Evolutionary conservation across 805 yeast genomes (phyloP).

Genomic region (Wickerhamiella brachini): DNA sequence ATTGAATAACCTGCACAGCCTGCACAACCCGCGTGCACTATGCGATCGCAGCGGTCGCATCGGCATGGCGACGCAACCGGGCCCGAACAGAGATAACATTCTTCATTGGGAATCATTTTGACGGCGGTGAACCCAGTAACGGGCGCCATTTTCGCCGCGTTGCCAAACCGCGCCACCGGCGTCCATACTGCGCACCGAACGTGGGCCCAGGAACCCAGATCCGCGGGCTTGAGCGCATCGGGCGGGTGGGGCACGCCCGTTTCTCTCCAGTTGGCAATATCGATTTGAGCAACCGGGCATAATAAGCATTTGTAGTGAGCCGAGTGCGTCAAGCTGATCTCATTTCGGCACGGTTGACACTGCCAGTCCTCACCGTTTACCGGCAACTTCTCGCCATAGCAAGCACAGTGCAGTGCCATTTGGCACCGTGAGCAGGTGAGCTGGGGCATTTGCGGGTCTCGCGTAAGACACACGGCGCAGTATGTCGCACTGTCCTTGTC

Average conservation of each 20-base stretch:
- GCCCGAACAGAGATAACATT: slow-evolving; percentile 9
- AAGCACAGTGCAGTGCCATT: slow-evolving; percentile 11
- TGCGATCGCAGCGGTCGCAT: slow-evolving; percentile 10
- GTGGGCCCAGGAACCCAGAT: slow-evolving; percentile 12
- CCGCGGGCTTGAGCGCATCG: slow-evolving; percentile 11
- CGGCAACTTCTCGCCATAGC: slow-evolving; percentile 10
- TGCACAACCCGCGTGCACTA: slow-evolving; percentile 46
- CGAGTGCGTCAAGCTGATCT: slow-evolving; percentile 33
- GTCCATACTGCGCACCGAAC: slow-evolving; percentile 14
- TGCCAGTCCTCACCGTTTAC: slow-evolving; percentile 26
- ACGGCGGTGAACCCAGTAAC: slow-evolving; percentile 4
- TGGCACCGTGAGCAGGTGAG: slow-evolving; percentile 10
- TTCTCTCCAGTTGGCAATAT: slow-evolving; percentile 14
- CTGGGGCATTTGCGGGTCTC: slow-evolving; percentile 10
- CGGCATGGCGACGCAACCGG: slow-evolving; percentile 6
- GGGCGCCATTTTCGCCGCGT: neutral
- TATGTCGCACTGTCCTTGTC: neutral
- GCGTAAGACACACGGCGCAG: slow-evolving; percentile 14
- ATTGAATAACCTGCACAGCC: slow-evolving; percentile 19
- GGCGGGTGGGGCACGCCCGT: slow-evolving; percentile 6
- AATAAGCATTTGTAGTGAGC: slow-evolving; percentile 9
- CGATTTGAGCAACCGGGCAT: slow-evolving; percentile 12
- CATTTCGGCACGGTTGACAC: slow-evolving; percentile 58
- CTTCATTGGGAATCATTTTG: slow-evolving; percentile 10
- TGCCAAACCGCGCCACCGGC: neutral